These are phyloP conservation scores for Xylariales sp. DNA, from an alignment of 2,329 filamentous ascomycete species.

Conservation along the genomic window DNA sequence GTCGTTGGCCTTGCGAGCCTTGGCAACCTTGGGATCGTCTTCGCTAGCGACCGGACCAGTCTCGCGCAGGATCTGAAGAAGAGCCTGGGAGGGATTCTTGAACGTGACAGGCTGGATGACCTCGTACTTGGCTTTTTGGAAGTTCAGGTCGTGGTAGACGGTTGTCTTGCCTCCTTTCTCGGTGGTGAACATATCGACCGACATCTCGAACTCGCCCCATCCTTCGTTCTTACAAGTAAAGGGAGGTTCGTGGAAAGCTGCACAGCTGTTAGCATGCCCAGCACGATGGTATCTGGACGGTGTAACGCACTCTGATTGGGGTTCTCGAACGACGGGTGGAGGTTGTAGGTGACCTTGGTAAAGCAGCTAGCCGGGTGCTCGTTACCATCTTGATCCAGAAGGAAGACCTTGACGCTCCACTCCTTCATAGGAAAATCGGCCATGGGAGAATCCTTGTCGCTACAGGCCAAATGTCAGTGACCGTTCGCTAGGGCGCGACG, in stretches of 20 bases:
- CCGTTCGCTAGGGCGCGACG: neutral
- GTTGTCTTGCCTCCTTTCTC: conserved; percentile 76
- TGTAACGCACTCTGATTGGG: conserved; percentile 81
- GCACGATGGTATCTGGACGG: too few relatives aligned
- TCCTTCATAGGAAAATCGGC: conserved; percentile 88
- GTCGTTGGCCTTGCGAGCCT: conserved; percentile 50
- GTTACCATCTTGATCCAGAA: conserved; percentile 82
- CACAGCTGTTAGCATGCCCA: conserved; percentile 14
- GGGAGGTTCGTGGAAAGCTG: conserved; percentile 77
- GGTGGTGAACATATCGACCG: conserved; percentile 73
- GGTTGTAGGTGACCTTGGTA: conserved; percentile 85
- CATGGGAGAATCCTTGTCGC: conserved; percentile 73
- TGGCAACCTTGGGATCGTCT: conserved; percentile 59
- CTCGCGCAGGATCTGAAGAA: conserved; percentile 74
- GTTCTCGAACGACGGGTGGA: conserved; percentile 91
- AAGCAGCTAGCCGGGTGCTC: conserved; percentile 80
- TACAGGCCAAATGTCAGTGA: conserved; percentile 28
- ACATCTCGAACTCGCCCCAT: conserved; percentile 98
- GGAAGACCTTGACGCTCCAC: conserved; percentile 83
- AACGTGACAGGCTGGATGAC: conserved; percentile 76
- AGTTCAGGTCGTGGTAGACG: conserved; percentile 88
- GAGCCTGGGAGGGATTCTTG: conserved; percentile 86
- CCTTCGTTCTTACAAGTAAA: conserved; percentile 91
- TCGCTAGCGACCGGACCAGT: conserved; percentile 81
- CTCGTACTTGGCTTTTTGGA: conserved; percentile 76